Percentiles rank a stretch among this genome's conserved stretches.
Conservation (phyloP, 495 filamentous ascomycete species). For the Tuber magnatum region DNA sequence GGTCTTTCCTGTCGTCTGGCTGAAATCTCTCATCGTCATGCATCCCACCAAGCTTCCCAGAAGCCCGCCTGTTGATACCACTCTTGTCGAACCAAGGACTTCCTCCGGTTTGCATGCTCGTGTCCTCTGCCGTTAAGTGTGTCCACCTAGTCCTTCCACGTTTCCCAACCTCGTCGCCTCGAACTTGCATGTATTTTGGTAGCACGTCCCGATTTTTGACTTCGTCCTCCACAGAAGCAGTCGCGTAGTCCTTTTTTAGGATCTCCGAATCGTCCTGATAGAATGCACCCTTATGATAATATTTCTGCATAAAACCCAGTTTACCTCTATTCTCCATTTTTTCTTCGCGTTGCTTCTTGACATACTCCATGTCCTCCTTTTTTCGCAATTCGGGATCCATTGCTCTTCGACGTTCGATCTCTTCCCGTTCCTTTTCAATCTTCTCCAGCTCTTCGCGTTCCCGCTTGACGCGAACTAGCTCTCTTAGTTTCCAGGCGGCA, state of each 20-base stretch:
- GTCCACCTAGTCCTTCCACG: conserved; percentile 85
- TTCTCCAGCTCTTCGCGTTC: conserved; percentile 77
- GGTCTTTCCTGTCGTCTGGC: conserved; percentile 53
- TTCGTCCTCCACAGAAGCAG: conserved; percentile 69
- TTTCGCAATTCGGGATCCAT: conserved; percentile 81
- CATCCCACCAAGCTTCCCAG: conserved; percentile 46
- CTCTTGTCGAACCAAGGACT: conserved; percentile 43
- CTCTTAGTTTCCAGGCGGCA: conserved; percentile 88
- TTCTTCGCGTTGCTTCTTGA: conserved; percentile 76
- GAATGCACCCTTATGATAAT: conserved; percentile 95
- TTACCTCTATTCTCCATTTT: conserved; percentile 71
- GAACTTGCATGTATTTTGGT: conserved; percentile 86
- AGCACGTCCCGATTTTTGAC: conserved; percentile 69
- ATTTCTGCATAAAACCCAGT: conserved; percentile 89
- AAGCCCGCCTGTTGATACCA: conserved; percentile 35
- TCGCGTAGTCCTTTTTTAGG: conserved; percentile 63
- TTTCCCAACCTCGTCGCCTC: conserved; percentile 88
- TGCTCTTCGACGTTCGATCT: conserved; percentile 80
- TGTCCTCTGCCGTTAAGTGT: conserved; percentile 87
- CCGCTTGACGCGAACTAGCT: conserved; percentile 77
- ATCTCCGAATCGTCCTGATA: conserved; percentile 73
- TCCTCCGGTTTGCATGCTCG: conserved; percentile 66
- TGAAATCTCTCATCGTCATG: conserved; percentile 62
- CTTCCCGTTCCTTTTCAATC: conserved; percentile 76
- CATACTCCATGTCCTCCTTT: conserved; percentile 72